Evolutionary conservation across 495 filamentous ascomycete genomes (phyloP), one percentile per base, ranked within the genome.

Genomic region (Beverwykella pulmonaria): DNA sequence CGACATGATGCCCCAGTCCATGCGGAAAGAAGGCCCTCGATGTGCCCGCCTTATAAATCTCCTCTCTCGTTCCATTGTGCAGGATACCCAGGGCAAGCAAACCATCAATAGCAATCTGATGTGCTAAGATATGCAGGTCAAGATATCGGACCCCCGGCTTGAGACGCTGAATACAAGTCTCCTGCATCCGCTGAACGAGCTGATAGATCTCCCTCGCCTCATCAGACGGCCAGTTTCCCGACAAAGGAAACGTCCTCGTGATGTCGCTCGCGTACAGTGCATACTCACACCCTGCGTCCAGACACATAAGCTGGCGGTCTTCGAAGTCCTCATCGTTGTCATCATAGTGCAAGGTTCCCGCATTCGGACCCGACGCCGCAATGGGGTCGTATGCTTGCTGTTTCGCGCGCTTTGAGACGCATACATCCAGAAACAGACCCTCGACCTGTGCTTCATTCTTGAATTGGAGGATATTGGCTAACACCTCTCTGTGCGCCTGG

Each of bases 181-280:
- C 82, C 73, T 97, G 93, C 88, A 98, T 96, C 47, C 81, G 78
- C 69, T 90, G 83, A 19, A 98, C 93, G 10, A 93, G 71, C 4
- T 80, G 78, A 75, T 98, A 91, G 53, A 96, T 87, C 36, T 83
- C 81, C 54, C 81, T 81, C 1, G 85, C 84, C 71, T 94, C 87
- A 12, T 72, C 60, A 56, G 78, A 79, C 0, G 85, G 83, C 82
- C 88, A 93, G 0, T 78, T 74, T 1, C 84, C 86, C 23, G 78
- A 79, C 19, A 96, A 75, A 0, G 93, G 93, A 69, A 96, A 87
- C 1, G 93, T 96, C 5, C 93, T 84, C 0, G 93, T 98, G 36
- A 98, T 84, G 69, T 97, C 93, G 55, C 86, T 87, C n/a, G 92
- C 92, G 72, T 98, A 98, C 75, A 90, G 91, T 14, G 87, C 77